phyloP scores from a whole-genome alignment of 2,329 filamentous ascomycete genomes.

The Penicillium glabrum region DNA sequence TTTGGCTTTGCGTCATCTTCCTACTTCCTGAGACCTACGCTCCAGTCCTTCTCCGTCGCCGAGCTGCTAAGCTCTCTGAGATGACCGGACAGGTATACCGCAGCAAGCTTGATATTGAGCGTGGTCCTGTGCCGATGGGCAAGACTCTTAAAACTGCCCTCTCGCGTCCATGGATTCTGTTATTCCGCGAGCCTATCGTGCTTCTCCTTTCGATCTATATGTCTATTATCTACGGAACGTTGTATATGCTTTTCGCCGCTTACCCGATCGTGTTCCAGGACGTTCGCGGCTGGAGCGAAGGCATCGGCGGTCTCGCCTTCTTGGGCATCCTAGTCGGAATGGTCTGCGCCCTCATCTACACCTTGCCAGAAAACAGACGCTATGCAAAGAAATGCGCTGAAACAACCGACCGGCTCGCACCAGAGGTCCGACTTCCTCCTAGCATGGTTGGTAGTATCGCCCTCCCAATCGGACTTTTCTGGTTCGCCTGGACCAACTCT shows the following conservation, averaged over 20 bases:
- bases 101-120: constrained; percentile 36
- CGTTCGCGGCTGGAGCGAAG: constrained; percentile 45
- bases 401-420: constrained; percentile 40
- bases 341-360: constrained; percentile 38
- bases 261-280: constrained; percentile 45
- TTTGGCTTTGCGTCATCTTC: constrained; percentile 44
- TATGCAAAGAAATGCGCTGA: constrained; percentile 26
- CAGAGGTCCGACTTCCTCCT: constrained; percentile 56
- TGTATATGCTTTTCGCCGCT: constrained; percentile 53
- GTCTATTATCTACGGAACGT: constrained; percentile 24
- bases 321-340: constrained; percentile 46
- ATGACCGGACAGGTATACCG: constrained; percentile 34
- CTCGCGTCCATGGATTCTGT: constrained; percentile 45
- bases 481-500: constrained; percentile 60
- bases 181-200: constrained; percentile 25
- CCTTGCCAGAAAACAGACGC: constrained; percentile 36
- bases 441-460: constrained; percentile 49
- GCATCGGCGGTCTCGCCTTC: constrained; percentile 49
- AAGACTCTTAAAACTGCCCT: constrained; percentile 47
- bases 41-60: constrained; percentile 50
- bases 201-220: constrained; percentile 21
- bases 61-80: constrained; percentile 39
- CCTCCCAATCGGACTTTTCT: constrained; percentile 58
- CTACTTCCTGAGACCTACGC: constrained; percentile 40
- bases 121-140: constrained; percentile 39